Evolutionary conservation across 1,284 basidiomycete species (phyloP).

Genomic region (Meira nashicola): DNA sequence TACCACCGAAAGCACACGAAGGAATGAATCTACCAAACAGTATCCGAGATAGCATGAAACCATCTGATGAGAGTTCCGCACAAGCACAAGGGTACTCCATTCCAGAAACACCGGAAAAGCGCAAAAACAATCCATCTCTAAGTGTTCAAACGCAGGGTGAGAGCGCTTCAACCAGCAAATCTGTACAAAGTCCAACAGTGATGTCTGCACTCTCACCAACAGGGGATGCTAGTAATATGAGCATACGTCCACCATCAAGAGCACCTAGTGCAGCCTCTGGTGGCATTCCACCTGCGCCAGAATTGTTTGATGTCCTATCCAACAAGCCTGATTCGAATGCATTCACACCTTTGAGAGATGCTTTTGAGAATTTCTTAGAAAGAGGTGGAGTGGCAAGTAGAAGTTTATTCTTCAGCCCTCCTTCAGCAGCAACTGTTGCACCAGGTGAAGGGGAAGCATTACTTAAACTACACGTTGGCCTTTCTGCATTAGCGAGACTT

Average conservation of each 20-base stretch:
- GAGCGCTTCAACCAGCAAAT: too few species aligned
- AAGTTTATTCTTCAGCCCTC: conserved; percentile 7
- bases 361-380: conserved; percentile 40
- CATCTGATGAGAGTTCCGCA: too few species aligned
- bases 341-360: conserved; percentile 25
- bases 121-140: too few species aligned
- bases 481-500: conserved; percentile 34
- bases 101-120: too few species aligned
- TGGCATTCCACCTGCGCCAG: conserved; percentile 13
- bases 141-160: too few species aligned
- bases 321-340: not conserved
- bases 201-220: not conserved
- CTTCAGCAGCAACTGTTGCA: conserved; percentile 6
- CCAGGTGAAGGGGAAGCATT: conserved; percentile 40
- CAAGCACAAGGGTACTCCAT: too few species aligned
- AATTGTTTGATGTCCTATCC: conserved; percentile 9
- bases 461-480: conserved; percentile 41
- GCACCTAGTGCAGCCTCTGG: conserved; percentile 6
- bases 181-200: not conserved
- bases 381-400: not conserved
- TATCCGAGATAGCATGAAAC: not conserved
- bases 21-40: conserved; percentile 8
- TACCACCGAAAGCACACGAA: conserved; percentile 4
- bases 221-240: not conserved
- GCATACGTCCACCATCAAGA: not conserved